Conservation (phyloP, 73 alveolate species). For the Paramecium primaurelia region DNA sequence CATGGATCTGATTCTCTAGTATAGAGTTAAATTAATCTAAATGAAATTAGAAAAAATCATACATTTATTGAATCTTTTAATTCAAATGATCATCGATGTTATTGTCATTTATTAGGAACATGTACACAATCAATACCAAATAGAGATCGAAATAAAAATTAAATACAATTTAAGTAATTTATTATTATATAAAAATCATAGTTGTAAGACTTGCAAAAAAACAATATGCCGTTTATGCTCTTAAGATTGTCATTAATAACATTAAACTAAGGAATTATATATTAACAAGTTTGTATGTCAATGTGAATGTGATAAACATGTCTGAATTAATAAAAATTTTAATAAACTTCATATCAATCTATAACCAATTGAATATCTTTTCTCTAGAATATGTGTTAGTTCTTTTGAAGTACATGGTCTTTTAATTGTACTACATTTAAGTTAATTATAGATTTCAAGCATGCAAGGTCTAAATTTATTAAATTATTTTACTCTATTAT, state of each 20-base stretch:
- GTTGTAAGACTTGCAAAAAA: background rate
- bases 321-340: background rate
- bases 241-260: background rate
- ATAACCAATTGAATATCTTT: background rate
- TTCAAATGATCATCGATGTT: background rate
- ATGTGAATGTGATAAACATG: constrained; percentile 34
- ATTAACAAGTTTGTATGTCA: background rate
- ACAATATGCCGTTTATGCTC: background rate
- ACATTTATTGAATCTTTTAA: background rate
- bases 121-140: background rate
- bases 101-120: background rate
- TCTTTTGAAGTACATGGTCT: background rate
- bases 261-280: background rate
- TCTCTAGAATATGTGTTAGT: background rate
- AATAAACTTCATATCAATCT: constrained; percentile 8
- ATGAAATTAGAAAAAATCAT: background rate
- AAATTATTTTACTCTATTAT: background rate
- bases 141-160: background rate
- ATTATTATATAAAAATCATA: background rate
- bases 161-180: background rate
- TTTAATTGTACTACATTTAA: background rate
- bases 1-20: background rate
- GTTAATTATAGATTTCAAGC: constrained; percentile 3
- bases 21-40: background rate
- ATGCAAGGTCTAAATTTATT: background rate